These are phyloP conservation scores for Hemileia vastatrix DNA, from an alignment of 1,284 basidiomycete genomes.

Conservation along the genomic window DNA sequence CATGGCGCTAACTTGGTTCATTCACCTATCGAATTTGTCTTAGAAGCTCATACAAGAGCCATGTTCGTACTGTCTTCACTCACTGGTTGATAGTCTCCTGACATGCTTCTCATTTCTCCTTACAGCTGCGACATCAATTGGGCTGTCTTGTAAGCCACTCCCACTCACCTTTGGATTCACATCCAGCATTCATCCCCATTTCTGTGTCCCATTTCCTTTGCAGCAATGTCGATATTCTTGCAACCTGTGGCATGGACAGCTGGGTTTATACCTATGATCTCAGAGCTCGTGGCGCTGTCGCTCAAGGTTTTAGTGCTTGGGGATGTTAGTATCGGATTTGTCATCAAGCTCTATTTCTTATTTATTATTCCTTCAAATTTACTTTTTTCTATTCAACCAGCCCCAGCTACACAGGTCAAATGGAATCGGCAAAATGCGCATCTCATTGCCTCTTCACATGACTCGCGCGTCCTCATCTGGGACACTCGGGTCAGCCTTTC, in stretches of 20 bases:
- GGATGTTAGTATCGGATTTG: conserved; percentile 50
- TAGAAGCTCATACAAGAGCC: conserved; percentile 78
- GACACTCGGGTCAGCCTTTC: conserved; percentile 58
- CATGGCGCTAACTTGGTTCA: conserved; percentile 11
- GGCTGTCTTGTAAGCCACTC: conserved; percentile 65
- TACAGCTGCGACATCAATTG: conserved; percentile 72
- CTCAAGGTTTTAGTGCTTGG: conserved; percentile 59
- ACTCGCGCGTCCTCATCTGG: conserved; percentile 73
- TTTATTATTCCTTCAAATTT: not conserved
- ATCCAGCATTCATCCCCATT: conserved; percentile 24
- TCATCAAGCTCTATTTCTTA: not conserved
- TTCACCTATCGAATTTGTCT: conserved; percentile 58
- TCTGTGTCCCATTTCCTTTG: not conserved
- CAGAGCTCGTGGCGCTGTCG: conserved; percentile 30
- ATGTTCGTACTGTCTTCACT: conserved; percentile 50
- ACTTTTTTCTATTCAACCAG: conserved; percentile 46
- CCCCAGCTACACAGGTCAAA: conserved; percentile 84
- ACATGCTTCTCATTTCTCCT: not conserved
- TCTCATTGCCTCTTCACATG: conserved; percentile 75
- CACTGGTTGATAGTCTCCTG: not conserved
- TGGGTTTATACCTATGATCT: conserved; percentile 78
- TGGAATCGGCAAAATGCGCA: conserved; percentile 82
- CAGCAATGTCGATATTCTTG: conserved; percentile 30
- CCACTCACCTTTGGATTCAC: not conserved
- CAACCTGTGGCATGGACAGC: conserved; percentile 49